A percentile compares a stretch with the other conserved stretches of the same genome.
Conservation (phyloP, 331 rosid species). For the Erythrophleum ivorense region DNA sequence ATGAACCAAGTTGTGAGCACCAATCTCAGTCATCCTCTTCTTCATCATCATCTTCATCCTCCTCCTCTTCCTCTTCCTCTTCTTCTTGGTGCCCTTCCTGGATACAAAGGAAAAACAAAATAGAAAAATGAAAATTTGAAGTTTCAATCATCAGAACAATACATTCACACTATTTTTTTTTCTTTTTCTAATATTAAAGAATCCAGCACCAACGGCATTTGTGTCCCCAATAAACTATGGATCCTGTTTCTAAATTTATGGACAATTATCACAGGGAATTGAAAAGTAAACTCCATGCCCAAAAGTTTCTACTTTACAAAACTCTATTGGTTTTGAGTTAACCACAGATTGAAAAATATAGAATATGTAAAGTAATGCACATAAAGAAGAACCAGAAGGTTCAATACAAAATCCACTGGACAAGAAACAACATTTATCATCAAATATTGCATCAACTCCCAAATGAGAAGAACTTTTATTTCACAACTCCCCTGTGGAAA, state of each 20-base stretch:
- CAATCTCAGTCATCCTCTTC: conserved; percentile 66
- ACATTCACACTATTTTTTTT: neutral
- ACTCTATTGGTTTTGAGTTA: neutral
- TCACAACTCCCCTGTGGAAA: neutral
- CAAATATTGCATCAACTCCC: neutral
- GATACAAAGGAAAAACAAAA: conserved; percentile 3
- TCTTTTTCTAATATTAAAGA: neutral
- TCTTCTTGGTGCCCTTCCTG: conserved; percentile 54
- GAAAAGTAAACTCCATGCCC: neutral
- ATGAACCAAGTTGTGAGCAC: conserved; percentile 15
- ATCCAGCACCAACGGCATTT: neutral
- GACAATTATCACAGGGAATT: neutral
- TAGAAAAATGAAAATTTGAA: neutral
- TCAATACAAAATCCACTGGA: neutral
- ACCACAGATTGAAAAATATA: neutral
- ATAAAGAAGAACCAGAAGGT: neutral
- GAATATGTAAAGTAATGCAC: neutral
- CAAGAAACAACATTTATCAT: neutral
- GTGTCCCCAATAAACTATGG: neutral
- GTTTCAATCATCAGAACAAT: neutral
- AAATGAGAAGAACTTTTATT: neutral
- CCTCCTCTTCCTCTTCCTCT: conserved; percentile 40
- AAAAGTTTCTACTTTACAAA: neutral
- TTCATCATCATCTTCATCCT: conserved; percentile 56
- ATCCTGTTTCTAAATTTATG: neutral